A percentile compares a stretch with the other conserved stretches of the same genome.
Conservation (phyloP, 106 monocot species). For the Allium fistulosum region DNA sequence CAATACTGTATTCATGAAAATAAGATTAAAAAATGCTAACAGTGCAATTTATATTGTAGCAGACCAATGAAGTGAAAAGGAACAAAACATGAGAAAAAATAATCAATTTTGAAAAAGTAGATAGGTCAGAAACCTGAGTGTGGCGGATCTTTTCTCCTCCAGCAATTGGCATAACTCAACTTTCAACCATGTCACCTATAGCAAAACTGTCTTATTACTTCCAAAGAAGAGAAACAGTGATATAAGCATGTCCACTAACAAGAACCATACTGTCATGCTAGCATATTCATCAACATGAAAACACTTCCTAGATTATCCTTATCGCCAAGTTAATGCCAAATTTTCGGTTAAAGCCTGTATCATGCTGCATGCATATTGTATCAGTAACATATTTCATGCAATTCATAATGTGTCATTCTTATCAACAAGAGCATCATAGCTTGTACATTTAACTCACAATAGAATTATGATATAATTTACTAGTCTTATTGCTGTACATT, state of each 20-base stretch:
- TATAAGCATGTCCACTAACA: neutral
- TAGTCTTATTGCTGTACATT: too few species aligned
- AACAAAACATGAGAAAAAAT: neutral
- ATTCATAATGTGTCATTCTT: too few species aligned
- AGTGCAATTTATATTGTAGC: neutral
- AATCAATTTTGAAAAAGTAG: neutral
- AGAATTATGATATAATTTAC: too few species aligned
- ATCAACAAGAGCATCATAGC: too few species aligned
- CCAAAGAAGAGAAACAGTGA: neutral
- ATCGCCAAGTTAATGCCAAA: too few species aligned
- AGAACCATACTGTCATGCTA: neutral
- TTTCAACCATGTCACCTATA: slow-evolving; percentile 76
- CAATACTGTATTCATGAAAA: neutral
- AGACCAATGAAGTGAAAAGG: neutral
- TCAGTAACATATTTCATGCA: too few species aligned
- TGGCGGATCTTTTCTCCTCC: slow-evolving; percentile 86
- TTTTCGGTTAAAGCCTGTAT: too few species aligned
- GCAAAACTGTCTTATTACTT: slow-evolving; percentile 8
- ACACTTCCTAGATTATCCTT: too few species aligned
- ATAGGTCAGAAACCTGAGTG: slow-evolving; percentile 51
- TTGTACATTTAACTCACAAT: too few species aligned
- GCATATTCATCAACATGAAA: slow-evolving; percentile 1
- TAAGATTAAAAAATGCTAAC: neutral
- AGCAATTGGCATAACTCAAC: slow-evolving; percentile 75
- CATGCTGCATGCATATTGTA: too few species aligned